A percentile compares a stretch with the other conserved stretches of the same genome.
These are phyloP conservation scores for Apophysomyces trapeziformis DNA, from an alignment of 371 early-diverging fungal species.

Conservation along the genomic window DNA sequence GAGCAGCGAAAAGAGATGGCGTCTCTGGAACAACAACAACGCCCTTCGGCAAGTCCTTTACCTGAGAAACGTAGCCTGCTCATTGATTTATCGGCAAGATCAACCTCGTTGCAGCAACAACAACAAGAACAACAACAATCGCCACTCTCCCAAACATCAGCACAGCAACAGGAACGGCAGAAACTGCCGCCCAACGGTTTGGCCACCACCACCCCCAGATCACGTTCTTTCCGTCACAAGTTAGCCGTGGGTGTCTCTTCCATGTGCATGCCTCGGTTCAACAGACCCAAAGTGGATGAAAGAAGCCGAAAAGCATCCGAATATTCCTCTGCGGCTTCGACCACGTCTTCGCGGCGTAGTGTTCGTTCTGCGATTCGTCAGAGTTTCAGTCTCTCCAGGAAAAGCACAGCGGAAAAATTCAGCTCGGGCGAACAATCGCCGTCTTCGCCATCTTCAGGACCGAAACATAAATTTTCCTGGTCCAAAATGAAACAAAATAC, in stretches of 20 bases:
- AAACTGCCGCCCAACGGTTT: neutral
- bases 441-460: neutral
- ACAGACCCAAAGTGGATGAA: neutral
- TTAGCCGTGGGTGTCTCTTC: neutral
- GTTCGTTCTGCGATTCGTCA: neutral
- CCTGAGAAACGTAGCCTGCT: too few species aligned
- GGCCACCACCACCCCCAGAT: neutral
- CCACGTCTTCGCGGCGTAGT: neutral
- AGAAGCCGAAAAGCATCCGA: neutral
- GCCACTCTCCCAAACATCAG: neutral
- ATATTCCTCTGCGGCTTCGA: neutral
- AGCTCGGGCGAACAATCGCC: neutral
- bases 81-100: too few species aligned
- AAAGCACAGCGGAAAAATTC: neutral
- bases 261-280: slow-evolving; percentile 1
- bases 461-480: too few species aligned
- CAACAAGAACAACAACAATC: neutral
- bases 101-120: too few species aligned
- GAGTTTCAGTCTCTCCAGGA: slow-evolving; percentile 1
- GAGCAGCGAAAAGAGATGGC: neutral
- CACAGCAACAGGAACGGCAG: neutral
- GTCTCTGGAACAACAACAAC: neutral
- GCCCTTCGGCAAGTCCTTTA: too few species aligned
- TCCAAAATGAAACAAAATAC: too few species aligned
- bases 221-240: neutral